Base-by-base conservation (phyloP, 2,329 filamentous ascomycete species). In the Claviceps monticola region DNA sequence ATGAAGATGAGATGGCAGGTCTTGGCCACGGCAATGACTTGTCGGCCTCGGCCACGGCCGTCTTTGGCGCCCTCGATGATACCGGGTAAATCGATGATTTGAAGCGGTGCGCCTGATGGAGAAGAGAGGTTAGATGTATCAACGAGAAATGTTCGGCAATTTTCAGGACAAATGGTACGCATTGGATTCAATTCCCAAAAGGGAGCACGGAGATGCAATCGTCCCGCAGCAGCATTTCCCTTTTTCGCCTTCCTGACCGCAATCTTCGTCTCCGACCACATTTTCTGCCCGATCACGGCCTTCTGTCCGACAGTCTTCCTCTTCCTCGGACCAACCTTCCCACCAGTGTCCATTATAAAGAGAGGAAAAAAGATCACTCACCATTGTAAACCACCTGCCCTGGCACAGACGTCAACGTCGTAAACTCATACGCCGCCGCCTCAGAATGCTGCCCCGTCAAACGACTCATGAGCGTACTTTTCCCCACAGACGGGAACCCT, bases 1-100 rank as follows among this genome's bases (percentile, higher is more conserved):
- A 98, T 98, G 71, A 97, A 97, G 62, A 98, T 98, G 61, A 98
- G 72, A 76, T 98, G 87, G 72, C 93, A 98, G 17, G 93, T 97
- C 75, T 98, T 98, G 54, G 93, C 91, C 48, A 98, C 93, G 8
- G 93, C 93, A 73, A 98, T 98, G 64, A 98, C 93, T 73, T 98
- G 93, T 61, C 91, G 83, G 77, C 93, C 93, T 76, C 93, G 83
- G 73, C 93, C 93, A 66, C 95, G 94, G 58, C 93, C 93, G 67
- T 98, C 93, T 71, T 98, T 97, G 60, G 93, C 93, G 65, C 93
- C 93, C 69, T 97, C 88, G 60, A 98, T 98, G 63, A 98, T 98
- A 81, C 93, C 93, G 1, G 93, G 93, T 64, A 98, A 75, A 78
- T 98, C 93, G 57, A 98, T 87, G 72, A 98, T 97, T 70, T 98